Conservation (phyloP, 2,329 filamentous ascomycete genomes). For the Pseudogymnoascus sp. region DNA sequence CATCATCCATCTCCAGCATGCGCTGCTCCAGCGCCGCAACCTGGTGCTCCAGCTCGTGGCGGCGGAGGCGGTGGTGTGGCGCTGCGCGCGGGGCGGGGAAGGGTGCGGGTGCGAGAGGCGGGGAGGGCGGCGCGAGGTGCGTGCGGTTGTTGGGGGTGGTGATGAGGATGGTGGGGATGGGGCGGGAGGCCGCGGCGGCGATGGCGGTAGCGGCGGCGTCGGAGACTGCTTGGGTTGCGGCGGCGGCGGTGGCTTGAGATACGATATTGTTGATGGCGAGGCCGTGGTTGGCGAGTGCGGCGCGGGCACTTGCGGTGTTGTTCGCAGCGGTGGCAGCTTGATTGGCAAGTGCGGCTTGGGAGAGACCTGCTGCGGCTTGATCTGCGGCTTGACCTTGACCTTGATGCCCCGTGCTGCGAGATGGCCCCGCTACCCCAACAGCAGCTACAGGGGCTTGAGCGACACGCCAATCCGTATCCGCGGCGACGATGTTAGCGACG, state of each 20-base stretch:
- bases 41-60: neutral
- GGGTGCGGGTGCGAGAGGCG: neutral
- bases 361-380: neutral
- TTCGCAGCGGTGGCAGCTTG: neutral
- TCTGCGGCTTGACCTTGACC: neutral
- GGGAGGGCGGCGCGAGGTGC: neutral
- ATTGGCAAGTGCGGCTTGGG: too few species aligned
- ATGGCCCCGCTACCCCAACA: neutral
- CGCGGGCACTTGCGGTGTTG: too few species aligned
- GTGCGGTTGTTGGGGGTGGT: neutral
- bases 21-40: neutral
- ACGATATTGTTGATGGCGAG: too few species aligned
- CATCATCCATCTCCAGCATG: neutral
- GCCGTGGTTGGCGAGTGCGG: neutral
- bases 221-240: neutral
- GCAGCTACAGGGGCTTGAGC: too few species aligned
- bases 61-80: neutral
- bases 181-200: too few species aligned
- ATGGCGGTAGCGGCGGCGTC: too few species aligned
- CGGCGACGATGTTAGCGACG: neutral
- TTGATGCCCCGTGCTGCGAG: too few species aligned
- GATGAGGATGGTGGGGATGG: neutral
- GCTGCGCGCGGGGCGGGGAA: too few species aligned
- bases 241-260: too few species aligned
- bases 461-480: neutral